Evolutionary conservation across 345 rosid genomes (phyloP).

Genomic region (Populus simonii): DNA sequence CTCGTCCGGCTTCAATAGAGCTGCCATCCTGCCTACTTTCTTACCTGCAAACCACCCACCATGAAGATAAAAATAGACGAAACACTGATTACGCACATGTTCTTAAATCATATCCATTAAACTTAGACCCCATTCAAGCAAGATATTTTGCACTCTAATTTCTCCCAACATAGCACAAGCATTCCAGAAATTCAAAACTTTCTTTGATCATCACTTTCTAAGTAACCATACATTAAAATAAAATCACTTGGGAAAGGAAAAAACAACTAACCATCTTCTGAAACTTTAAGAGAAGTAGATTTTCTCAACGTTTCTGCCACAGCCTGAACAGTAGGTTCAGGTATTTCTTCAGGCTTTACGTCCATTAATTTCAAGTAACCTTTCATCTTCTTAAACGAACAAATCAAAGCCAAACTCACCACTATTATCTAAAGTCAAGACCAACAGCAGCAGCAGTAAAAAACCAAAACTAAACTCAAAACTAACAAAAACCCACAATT

Average conservation of each 20-base stretch:
- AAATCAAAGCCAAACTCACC: slow-evolving; percentile 85
- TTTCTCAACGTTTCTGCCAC: slow-evolving; percentile 78
- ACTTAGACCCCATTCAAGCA: background rate
- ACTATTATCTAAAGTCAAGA: slow-evolving; percentile 51
- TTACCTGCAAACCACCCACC: slow-evolving; percentile 41
- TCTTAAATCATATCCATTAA: background rate
- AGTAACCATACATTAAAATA: background rate
- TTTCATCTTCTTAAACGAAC: slow-evolving; percentile 89
- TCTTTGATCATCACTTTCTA: background rate
- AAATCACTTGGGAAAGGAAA: background rate
- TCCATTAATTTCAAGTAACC: slow-evolving; percentile 62
- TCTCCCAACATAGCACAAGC: background rate
- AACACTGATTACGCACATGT: background rate
- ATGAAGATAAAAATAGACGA: background rate
- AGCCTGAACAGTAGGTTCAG: slow-evolving; percentile 66
- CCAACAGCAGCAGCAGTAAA: slow-evolving; percentile 8
- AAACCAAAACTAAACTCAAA: background rate
- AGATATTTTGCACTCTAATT: background rate
- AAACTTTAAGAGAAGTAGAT: slow-evolving; percentile 68
- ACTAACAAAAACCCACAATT: slow-evolving; percentile 1
- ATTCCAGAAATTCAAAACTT: background rate
- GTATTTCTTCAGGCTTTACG: slow-evolving; percentile 64
- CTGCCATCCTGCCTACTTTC: slow-evolving; percentile 71
- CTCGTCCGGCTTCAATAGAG: slow-evolving; percentile 61
- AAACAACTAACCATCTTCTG: slow-evolving; percentile 73